Percentiles rank a stretch among this genome's conserved stretches.
phyloP scores from a whole-genome alignment of 78 protist genomes.

The Pigoraptor vietnamica region DNA sequence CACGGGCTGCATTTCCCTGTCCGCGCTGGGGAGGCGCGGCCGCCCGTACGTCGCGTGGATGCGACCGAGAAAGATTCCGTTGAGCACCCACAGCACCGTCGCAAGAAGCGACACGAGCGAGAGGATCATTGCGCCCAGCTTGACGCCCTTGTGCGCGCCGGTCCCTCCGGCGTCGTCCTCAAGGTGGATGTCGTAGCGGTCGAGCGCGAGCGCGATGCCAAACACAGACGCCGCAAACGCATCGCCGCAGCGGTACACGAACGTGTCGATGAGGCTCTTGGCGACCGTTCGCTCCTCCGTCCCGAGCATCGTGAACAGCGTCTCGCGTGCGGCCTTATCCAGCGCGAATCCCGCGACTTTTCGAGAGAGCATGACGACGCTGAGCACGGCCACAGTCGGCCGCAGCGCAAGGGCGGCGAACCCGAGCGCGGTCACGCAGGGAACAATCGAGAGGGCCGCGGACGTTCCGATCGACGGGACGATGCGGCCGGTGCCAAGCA shows the following conservation, averaged over 20 bases:
- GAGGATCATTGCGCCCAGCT: background rate
- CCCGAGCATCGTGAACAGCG: background rate
- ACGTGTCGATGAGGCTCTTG: background rate
- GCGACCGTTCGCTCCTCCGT: background rate
- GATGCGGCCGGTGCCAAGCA: background rate
- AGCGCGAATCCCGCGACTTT: background rate
- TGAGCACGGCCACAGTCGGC: background rate
- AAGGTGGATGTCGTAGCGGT: background rate
- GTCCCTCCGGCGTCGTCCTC: background rate
- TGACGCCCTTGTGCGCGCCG: background rate
- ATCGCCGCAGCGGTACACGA: background rate
- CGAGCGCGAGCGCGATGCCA: background rate
- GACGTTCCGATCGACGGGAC: background rate
- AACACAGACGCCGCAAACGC: background rate
- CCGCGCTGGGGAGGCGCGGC: background rate
- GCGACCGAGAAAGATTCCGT: background rate
- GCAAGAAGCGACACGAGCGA: background rate
- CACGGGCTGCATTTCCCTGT: too few relatives aligned
- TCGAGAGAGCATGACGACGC: background rate
- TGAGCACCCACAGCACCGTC: background rate
- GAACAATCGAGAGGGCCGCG: background rate
- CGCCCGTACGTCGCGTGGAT: background rate
- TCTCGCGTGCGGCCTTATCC: background rate
- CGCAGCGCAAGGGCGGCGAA: background rate
- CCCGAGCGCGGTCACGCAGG: background rate